A percentile compares a stretch with the other conserved stretches of the same genome.
Evolutionary conservation across 352 stramenopile genomes (phyloP).

Genomic region (Pythium dissimile): DNA sequence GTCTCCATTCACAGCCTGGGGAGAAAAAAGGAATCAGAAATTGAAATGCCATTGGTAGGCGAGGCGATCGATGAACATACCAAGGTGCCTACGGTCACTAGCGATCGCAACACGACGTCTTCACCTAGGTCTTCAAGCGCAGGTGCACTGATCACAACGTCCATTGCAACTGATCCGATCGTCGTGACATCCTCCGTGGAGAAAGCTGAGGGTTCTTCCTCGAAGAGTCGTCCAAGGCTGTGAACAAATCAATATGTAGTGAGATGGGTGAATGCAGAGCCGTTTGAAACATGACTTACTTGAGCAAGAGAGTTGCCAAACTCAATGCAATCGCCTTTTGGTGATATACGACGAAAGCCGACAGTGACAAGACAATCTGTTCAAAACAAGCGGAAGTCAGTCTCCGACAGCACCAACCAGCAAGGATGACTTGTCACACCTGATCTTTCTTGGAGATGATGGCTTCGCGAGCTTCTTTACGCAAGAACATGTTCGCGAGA

Average conservation of each 20-base stretch:
- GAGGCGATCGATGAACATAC: conserved; percentile 30
- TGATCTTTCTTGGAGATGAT: conserved; percentile 53
- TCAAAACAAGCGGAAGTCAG: background rate
- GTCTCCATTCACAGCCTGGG: conserved; percentile 38
- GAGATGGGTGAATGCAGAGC: background rate
- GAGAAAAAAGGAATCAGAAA: background rate
- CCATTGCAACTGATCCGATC: conserved; percentile 44
- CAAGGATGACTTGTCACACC: conserved; percentile 19
- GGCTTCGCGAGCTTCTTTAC: conserved; percentile 37
- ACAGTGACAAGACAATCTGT: conserved; percentile 43
- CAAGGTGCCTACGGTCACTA: conserved; percentile 66
- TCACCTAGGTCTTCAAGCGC: conserved; percentile 68
- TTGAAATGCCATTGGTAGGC: background rate
- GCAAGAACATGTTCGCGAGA: conserved; percentile 73
- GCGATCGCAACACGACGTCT: conserved; percentile 62
- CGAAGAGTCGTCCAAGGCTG: conserved; percentile 43
- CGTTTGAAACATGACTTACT: conserved; percentile 33
- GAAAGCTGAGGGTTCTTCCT: conserved; percentile 29
- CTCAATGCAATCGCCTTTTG: conserved; percentile 72
- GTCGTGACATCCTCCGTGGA: conserved; percentile 47
- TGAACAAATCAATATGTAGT: background rate
- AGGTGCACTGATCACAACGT: conserved; percentile 46
- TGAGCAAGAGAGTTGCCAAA: conserved; percentile 65
- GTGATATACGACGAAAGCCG: conserved; percentile 40
- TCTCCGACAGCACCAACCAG: background rate